phyloP scores from a whole-genome alignment of 305 asterid species.

The Rubia balearica region DNA sequence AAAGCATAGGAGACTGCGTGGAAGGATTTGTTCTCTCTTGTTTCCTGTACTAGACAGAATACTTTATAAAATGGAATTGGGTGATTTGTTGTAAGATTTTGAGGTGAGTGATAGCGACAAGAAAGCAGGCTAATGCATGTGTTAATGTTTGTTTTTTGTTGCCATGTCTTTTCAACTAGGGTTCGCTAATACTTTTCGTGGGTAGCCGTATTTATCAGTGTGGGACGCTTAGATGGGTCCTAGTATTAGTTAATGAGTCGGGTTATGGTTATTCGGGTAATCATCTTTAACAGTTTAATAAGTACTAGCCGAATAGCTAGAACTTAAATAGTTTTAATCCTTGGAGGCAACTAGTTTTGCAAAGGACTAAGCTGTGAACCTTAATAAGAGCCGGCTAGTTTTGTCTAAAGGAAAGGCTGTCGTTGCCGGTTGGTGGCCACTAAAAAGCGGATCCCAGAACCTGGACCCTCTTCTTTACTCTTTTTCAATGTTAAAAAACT shows the following conservation, averaged over 20 bases:
- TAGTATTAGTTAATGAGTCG: neutral
- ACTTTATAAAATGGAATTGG: neutral
- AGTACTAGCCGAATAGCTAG: too few species aligned
- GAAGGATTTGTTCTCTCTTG: slow-evolving; percentile 18
- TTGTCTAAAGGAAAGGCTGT: slow-evolving; percentile 21
- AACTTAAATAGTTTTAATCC: too few species aligned
- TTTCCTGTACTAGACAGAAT: neutral
- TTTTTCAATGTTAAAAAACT: neutral
- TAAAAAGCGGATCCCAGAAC: neutral
- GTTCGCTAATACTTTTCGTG: neutral
- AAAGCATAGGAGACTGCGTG: slow-evolving; percentile 25
- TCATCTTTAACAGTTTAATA: neutral
- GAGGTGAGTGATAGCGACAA: slow-evolving; percentile 1
- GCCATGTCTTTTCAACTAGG: neutral
- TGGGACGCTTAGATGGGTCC: neutral
- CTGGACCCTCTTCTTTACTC: slow-evolving; percentile 1
- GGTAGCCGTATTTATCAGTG: neutral
- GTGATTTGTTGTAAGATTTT: neutral
- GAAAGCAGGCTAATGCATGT: slow-evolving; percentile 3
- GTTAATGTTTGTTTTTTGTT: slow-evolving; percentile 2
- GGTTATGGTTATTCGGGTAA: neutral
- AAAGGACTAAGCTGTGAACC: neutral
- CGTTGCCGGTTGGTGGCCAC: slow-evolving; percentile 17
- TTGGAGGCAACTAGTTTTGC: too few species aligned
- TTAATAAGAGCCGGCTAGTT: slow-evolving; percentile 4